These are phyloP conservation scores for Solanum commersonii DNA, from an alignment of 257 asterid species.

Conservation along the genomic window DNA sequence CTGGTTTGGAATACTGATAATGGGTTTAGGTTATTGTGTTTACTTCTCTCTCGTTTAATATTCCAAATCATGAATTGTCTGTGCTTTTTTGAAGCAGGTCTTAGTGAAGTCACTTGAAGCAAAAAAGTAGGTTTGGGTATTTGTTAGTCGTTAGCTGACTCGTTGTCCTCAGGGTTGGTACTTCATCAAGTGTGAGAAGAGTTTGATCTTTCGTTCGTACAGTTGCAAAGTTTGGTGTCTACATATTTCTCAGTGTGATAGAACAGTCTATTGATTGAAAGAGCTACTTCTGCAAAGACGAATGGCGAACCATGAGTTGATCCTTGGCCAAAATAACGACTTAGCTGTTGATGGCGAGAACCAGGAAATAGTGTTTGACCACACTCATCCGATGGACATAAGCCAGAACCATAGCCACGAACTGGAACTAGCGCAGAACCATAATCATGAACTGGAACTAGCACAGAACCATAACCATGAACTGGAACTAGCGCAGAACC, in stretches of 20 bases:
- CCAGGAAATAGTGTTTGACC: slow-evolving; percentile 43
- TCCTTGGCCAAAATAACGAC: slow-evolving; percentile 38
- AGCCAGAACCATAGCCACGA: slow-evolving; percentile 36
- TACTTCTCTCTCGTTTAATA: neutral
- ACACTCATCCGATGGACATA: slow-evolving; percentile 34
- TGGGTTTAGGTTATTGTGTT: neutral
- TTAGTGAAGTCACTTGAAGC: neutral
- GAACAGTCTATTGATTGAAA: neutral
- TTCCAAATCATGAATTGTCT: neutral
- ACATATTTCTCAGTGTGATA: neutral
- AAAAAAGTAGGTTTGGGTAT: neutral
- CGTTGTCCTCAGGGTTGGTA: neutral
- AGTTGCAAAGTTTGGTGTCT: neutral
- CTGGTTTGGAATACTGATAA: neutral
- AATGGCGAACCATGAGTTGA: slow-evolving; percentile 55
- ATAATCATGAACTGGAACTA: slow-evolving; percentile 34
- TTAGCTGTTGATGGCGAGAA: slow-evolving; percentile 36
- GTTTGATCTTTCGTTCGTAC: neutral
- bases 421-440: slow-evolving; percentile 39
- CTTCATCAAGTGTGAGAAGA: neutral
- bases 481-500: slow-evolving; percentile 31
- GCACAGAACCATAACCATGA: slow-evolving; percentile 32
- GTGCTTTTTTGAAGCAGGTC: neutral
- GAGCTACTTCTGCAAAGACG: slow-evolving; percentile 8
- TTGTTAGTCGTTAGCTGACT: neutral